These are phyloP conservation scores for Iberis pinnata DNA, from an alignment of 345 rosid species.

Conservation along the genomic window DNA sequence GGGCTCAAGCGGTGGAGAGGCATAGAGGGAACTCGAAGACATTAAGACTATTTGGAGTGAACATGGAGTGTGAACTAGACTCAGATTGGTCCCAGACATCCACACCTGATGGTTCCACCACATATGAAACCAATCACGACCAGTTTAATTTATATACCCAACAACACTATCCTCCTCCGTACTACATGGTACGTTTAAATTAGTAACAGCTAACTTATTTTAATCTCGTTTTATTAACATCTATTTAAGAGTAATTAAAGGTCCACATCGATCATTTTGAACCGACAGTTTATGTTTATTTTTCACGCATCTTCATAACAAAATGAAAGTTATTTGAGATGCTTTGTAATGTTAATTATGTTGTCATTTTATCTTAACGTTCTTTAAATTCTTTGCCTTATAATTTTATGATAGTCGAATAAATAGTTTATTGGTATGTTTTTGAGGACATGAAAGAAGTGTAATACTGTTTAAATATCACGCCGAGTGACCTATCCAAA, in stretches of 20 bases:
- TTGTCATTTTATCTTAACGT: too few species aligned
- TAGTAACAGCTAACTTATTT: neutral
- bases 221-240: neutral
- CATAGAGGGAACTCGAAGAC: conserved; percentile 50
- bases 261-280: too few species aligned
- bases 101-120: conserved; percentile 52
- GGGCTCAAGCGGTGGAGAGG: conserved; percentile 32
- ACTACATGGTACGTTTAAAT: conserved; percentile 40
- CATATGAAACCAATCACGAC: conserved; percentile 30
- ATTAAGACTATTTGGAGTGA: conserved; percentile 79
- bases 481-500: conserved; percentile 1
- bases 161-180: conserved; percentile 34
- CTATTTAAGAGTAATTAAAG: conserved; percentile 1
- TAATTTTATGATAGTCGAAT: too few species aligned
- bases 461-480: conserved; percentile 18
- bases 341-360: too few species aligned
- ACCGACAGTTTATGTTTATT: too few species aligned
- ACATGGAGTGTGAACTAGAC: conserved; percentile 73
- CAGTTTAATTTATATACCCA: conserved; percentile 29
- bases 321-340: too few species aligned
- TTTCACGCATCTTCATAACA: too few species aligned
- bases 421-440: too few species aligned
- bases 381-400: too few species aligned
- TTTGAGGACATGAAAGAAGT: neutral
- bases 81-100: conserved; percentile 51